Conservation (phyloP, 208 protist species). For the Trypanosoma avium region DNA sequence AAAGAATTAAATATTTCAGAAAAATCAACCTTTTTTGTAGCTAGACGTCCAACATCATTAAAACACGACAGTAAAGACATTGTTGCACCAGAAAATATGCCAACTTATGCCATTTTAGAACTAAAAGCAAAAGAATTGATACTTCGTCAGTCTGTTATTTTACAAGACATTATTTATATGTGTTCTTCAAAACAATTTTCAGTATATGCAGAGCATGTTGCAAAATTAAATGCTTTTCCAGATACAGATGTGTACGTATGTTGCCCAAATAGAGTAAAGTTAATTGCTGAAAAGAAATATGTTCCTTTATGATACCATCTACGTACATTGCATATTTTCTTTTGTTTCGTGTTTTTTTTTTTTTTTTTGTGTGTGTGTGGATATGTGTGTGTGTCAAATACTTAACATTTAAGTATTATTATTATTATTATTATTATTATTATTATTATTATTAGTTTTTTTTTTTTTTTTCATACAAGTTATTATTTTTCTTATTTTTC, state of each 20-base stretch:
- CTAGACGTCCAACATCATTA: conserved; percentile 38
- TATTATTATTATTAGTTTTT: not conserved
- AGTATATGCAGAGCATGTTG: conserved; percentile 52
- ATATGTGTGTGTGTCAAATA: not conserved
- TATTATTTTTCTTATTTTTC: conserved; percentile 7
- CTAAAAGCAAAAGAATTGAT: conserved; percentile 49
- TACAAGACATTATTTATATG: conserved; percentile 83
- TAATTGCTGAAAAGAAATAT: conserved; percentile 54
- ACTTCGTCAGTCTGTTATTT: conserved; percentile 35
- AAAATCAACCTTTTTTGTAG: conserved; percentile 42
- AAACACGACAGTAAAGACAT: conserved; percentile 47
- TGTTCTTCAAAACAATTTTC: conserved; percentile 56
- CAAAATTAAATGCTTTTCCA: conserved; percentile 50
- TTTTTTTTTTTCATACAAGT: too few relatives aligned
- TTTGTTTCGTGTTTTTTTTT: conserved; percentile 2
- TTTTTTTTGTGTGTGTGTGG: not conserved
- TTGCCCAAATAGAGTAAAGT: conserved; percentile 55
- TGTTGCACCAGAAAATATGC: conserved; percentile 49
- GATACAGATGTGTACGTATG: conserved; percentile 86
- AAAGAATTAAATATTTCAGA: conserved; percentile 52
- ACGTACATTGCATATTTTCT: not conserved
- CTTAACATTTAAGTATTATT: not conserved
- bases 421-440: not conserved
- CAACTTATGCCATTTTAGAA: conserved; percentile 62
- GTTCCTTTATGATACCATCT: conserved; percentile 30